Evolutionary conservation across 331 rosid genomes (phyloP).

Genomic region (Arachis monticola): DNA sequence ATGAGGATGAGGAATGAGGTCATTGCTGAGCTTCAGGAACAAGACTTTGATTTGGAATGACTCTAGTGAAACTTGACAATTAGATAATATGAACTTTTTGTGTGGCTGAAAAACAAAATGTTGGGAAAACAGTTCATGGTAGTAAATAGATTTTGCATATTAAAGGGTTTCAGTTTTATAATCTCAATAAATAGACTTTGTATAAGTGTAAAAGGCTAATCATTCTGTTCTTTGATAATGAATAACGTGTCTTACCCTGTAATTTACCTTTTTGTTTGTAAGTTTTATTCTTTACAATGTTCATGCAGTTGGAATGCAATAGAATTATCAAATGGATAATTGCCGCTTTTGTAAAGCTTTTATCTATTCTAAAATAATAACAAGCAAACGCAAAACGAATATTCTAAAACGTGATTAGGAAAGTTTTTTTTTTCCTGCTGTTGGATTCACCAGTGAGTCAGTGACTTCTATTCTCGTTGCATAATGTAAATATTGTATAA

Average conservation of each 20-base stretch:
- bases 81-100: neutral
- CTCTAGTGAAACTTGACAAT: neutral
- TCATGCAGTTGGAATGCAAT: neutral
- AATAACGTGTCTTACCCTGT: too few relatives aligned
- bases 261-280: too few relatives aligned
- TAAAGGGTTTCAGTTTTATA: too few relatives aligned
- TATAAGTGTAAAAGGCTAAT: neutral
- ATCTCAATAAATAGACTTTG: neutral
- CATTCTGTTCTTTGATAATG: neutral
- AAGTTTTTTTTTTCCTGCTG: too few relatives aligned
- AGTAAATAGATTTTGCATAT: constrained; percentile 25
- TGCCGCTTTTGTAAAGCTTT: neutral
- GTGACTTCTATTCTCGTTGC: too few relatives aligned
- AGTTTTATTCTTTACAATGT: neutral
- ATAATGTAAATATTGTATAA: too few relatives aligned
- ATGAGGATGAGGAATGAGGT: constrained; percentile 1
- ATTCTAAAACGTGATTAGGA: too few relatives aligned
- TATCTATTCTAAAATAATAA: too few relatives aligned
- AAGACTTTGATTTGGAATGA: constrained; percentile 78
- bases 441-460: too few relatives aligned
- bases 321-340: too few relatives aligned
- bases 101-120: neutral
- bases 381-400: too few relatives aligned
- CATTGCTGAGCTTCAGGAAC: constrained; percentile 73
- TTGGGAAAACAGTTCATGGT: neutral